Base-by-base conservation (phyloP, 768 basidiomycete genomes). In the Kwoniella dendrophila region DNA sequence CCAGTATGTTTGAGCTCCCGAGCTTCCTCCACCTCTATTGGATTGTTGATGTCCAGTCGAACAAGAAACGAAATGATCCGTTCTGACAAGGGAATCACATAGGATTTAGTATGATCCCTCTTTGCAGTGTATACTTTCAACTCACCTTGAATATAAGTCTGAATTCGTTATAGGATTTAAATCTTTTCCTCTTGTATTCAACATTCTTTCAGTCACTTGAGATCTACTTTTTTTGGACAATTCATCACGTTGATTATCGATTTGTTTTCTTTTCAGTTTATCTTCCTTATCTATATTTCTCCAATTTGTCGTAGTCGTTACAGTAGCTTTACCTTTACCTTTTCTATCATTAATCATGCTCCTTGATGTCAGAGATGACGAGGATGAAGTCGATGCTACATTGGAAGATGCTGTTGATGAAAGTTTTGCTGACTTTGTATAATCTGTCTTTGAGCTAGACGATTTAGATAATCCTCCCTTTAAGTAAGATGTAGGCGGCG, bases 81-180 rank as follows among this genome's bases (percentile, higher is more conserved):
- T 70, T 33, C 74, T 67, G 40, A 18, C 1, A 22, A 22, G 1
- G 14, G 5, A 10, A 51, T 30, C 18, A 43, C 20, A 43, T 11
- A 43, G 18, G 20, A 11, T 5, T 14, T 43, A 5, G 5, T 5
- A 43, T 29, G n/a, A 1, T 3, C 16, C 10, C 47, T 27, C 4
- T 30, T 27, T 6, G n/a, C 26, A 27, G 14, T 27, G n/a, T 12
- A n/a, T 14, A 12, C 14, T 40, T 40, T 14, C 38, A 40, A 49
- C 68, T 41, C 56, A 70, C 68, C 68, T 52, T 10, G 64, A 59
- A 43, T 73, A 76, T 8, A 76, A 60, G 53, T 76, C 74, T 20
- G 72, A 73, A 44, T 76, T 71, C 2, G 74, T 76, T n/a, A 76
- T 71, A 14, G 74, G 74, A 57, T 76, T 76, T 26, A 55, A 41